Percentiles rank a stretch among this genome's conserved stretches.
Conservation (phyloP, 2,329 filamentous ascomycete species). For the Diaporthe sp. region DNA sequence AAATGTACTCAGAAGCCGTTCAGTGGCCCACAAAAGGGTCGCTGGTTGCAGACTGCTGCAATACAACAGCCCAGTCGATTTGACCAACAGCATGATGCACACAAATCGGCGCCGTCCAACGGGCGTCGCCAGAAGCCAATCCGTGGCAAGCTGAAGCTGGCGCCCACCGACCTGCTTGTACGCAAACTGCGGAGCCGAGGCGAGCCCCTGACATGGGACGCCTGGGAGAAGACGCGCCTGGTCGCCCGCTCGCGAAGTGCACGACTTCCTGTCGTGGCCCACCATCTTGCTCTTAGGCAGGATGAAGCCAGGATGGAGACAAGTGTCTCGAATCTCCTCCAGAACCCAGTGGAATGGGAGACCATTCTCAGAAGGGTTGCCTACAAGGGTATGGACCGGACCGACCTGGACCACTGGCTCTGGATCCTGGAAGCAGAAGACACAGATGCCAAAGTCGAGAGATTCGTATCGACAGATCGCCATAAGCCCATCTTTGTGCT, state of each 20-base stretch:
- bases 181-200: slow-evolving; percentile 10
- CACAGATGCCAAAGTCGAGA: slow-evolving; percentile 53
- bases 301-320: slow-evolving; percentile 44
- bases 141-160: background rate
- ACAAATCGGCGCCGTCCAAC: background rate
- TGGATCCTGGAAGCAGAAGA: slow-evolving; percentile 56
- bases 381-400: slow-evolving; percentile 51
- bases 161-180: slow-evolving; percentile 36
- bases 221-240: slow-evolving; percentile 27
- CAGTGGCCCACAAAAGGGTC: too few species aligned
- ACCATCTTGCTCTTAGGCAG: slow-evolving; percentile 46
- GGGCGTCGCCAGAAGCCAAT: background rate
- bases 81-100: background rate
- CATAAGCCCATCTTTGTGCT: slow-evolving; percentile 58
- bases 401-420: slow-evolving; percentile 56
- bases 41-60: background rate
- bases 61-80: background rate
- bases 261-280: slow-evolving; percentile 46
- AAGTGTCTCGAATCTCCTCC: slow-evolving; percentile 43
- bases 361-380: slow-evolving; percentile 49
- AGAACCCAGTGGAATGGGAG: slow-evolving; percentile 49
- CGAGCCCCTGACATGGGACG: slow-evolving; percentile 20
- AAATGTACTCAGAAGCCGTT: background rate
- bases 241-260: slow-evolving; percentile 45
- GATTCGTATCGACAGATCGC: slow-evolving; percentile 51